phyloP scores from a whole-genome alignment of 345 rosid genomes.

The Eucalyptus albens region DNA sequence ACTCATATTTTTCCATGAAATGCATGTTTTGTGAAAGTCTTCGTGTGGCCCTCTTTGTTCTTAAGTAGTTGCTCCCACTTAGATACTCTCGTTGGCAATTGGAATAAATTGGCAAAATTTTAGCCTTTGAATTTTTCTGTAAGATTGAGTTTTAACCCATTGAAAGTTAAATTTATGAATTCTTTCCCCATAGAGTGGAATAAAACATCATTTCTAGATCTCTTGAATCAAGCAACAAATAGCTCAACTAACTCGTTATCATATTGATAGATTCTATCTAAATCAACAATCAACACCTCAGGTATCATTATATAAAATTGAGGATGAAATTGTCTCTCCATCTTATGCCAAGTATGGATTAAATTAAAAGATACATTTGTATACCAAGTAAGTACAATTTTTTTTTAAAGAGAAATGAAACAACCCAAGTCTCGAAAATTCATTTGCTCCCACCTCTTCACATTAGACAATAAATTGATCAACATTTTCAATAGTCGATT shows the following conservation, averaged over 20 bases:
- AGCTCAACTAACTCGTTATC: accelerated
- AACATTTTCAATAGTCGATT: background rate
- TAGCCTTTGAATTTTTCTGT: background rate
- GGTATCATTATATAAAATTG: too few relatives aligned
- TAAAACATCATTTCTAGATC: background rate
- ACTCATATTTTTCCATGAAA: background rate
- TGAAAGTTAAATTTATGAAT: too few relatives aligned
- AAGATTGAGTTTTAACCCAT: background rate
- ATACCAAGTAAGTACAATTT: background rate
- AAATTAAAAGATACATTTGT: too few relatives aligned
- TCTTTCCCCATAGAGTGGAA: background rate
- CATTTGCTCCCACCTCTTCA: background rate
- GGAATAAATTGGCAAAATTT: background rate
- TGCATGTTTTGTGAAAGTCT: background rate
- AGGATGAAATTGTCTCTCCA: background rate
- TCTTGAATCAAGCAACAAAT: background rate
- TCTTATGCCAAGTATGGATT: background rate
- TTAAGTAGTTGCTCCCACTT: background rate
- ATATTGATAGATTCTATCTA: background rate
- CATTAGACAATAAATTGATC: background rate
- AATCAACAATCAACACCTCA: background rate
- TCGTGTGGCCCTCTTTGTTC: background rate
- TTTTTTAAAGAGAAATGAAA: too few relatives aligned
- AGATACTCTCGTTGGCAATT: background rate
- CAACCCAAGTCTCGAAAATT: background rate